Evolutionary conservation across 2,329 filamentous ascomycete species (phyloP).

Genomic region (Thielaviopsis populi): DNA sequence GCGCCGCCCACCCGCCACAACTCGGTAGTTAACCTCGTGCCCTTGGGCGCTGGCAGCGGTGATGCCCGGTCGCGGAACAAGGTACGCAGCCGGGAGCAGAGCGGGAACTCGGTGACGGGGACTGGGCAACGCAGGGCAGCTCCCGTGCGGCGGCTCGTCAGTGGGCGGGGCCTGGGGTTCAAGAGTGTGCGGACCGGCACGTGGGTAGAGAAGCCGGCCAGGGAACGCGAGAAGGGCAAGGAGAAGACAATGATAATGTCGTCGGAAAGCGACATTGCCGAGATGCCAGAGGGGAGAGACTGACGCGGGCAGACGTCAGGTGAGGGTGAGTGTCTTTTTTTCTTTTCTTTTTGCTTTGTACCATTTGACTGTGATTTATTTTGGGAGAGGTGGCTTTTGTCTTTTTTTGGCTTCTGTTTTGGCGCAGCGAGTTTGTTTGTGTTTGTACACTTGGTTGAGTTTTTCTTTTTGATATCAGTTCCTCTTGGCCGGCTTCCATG

Average conservation of each 20-base stretch:
- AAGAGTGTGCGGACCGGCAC: background rate
- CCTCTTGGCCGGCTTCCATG: background rate
- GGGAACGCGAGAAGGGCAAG: background rate
- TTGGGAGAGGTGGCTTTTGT: constrained; percentile 12
- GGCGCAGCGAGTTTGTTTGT: background rate
- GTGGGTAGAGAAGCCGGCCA: background rate
- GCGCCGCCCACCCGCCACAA: constrained; percentile 35
- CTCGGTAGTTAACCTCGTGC: constrained; percentile 26
- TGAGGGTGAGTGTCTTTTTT: constrained; percentile 16
- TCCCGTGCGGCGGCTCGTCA: constrained; percentile 8
- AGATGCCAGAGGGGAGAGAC: background rate
- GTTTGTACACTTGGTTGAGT: background rate
- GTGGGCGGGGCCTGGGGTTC: background rate
- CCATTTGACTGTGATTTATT: background rate
- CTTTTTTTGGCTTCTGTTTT: background rate
- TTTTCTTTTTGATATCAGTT: constrained; percentile 12
- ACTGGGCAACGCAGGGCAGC: background rate
- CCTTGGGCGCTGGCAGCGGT: background rate
- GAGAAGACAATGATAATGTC: background rate
- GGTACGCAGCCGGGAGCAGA: constrained; percentile 8
- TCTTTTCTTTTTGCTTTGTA: background rate
- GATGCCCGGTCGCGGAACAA: background rate
- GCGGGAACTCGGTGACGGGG: background rate
- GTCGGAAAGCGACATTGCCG: constrained; percentile 1
- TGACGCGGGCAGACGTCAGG: background rate